Percentiles rank a stretch among this genome's conserved stretches.
Conservation (phyloP, 2,329 filamentous ascomycete species). For the Akanthomyces muscarius region DNA sequence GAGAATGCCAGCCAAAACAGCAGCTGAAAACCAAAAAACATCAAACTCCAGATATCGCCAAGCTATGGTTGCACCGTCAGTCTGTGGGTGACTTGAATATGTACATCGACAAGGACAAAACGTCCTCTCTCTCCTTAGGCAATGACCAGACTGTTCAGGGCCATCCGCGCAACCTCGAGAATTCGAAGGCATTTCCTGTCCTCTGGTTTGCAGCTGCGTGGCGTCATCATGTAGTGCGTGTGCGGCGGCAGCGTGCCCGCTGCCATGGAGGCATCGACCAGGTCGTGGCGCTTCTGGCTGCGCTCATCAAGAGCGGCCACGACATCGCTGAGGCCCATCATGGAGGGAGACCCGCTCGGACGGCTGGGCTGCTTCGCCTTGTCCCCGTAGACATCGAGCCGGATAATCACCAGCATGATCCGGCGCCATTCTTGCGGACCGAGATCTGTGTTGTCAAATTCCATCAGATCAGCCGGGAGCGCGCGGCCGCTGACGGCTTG, state of each 20-base stretch:
- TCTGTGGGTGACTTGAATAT: not conserved
- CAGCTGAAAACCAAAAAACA: too few species aligned
- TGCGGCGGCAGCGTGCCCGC: slow-evolving; percentile 31
- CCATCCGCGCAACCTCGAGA: slow-evolving; percentile 50
- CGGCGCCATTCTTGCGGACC: slow-evolving; percentile 52
- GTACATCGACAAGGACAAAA: not conserved
- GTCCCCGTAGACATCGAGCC: slow-evolving; percentile 55
- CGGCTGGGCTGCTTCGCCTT: slow-evolving; percentile 22
- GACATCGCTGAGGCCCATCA: slow-evolving; percentile 51
- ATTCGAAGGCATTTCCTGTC: slow-evolving; percentile 46
- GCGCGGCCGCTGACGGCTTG: slow-evolving; percentile 23
- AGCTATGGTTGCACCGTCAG: not conserved
- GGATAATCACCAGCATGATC: slow-evolving; percentile 50
- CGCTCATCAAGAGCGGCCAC: slow-evolving; percentile 50
- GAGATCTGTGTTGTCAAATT: slow-evolving; percentile 43
- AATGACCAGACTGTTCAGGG: slow-evolving; percentile 54
- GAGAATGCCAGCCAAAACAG: not conserved
- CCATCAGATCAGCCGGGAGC: slow-evolving; percentile 27
- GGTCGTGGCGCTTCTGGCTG: slow-evolving; percentile 44
- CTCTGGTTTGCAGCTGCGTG: slow-evolving; percentile 28
- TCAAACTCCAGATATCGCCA: not conserved
- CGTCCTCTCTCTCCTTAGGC: slow-evolving; percentile 29
- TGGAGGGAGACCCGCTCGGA: slow-evolving; percentile 18
- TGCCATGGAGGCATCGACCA: slow-evolving; percentile 43
- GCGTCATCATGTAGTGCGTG: slow-evolving; percentile 25